A percentile compares a stretch with the other conserved stretches of the same genome.
These are phyloP conservation scores for Prunus salicina DNA, from an alignment of 306 rosid species.

Conservation along the genomic window DNA sequence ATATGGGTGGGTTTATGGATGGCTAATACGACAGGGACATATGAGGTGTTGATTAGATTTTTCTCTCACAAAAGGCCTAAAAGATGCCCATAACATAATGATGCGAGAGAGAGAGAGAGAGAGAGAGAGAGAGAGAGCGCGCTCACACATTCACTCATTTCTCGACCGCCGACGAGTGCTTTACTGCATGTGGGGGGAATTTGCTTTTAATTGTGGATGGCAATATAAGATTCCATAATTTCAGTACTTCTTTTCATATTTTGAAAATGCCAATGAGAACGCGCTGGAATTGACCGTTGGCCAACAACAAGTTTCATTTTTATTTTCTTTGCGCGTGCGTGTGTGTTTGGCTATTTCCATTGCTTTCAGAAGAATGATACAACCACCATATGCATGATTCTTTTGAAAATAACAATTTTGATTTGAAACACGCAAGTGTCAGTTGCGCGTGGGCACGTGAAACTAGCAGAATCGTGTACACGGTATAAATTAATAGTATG, in stretches of 20 bases:
- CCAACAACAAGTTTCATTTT: background rate
- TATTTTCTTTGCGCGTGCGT: too few species aligned
- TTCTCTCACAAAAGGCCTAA: constrained; percentile 16
- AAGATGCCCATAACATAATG: constrained; percentile 19
- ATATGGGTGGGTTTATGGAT: background rate
- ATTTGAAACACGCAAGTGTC: too few species aligned
- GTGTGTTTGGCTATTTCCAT: too few species aligned
- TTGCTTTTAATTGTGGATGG: constrained; percentile 22
- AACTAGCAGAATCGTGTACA: too few species aligned
- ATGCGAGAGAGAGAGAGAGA: too few species aligned
- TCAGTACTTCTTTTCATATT: background rate
- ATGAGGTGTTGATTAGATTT: constrained; percentile 37
- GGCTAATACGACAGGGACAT: constrained; percentile 35
- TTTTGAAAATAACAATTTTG: background rate
- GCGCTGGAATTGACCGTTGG: constrained; percentile 6
- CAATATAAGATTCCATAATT: constrained; percentile 10
- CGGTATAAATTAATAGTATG: too few species aligned
- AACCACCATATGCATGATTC: background rate
- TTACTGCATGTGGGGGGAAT: constrained; percentile 40
- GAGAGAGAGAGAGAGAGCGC: too few species aligned
- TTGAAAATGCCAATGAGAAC: background rate
- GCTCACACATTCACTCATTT: constrained; percentile 27
- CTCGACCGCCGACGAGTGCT: constrained; percentile 14
- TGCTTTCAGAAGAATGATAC: too few species aligned
- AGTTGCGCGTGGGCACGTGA: too few species aligned